phyloP scores from a whole-genome alignment of 225 moss, liverwort and hornwort genomes.

The Neckera pumila region DNA sequence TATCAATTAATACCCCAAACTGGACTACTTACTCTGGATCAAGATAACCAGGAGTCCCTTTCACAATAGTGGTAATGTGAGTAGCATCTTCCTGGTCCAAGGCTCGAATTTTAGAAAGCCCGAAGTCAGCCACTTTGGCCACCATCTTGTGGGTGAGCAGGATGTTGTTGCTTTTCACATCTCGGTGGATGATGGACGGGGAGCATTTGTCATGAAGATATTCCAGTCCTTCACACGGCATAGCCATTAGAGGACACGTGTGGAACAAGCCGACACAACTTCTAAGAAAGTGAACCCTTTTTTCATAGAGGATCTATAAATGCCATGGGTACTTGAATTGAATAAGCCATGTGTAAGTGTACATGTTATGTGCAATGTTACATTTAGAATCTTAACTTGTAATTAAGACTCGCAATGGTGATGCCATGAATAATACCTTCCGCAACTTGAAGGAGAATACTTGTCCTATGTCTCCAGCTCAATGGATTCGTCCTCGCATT shows the following conservation, averaged over 20 bases:
- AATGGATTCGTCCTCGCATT: neutral
- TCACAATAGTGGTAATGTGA: neutral
- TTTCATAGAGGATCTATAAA: neutral
- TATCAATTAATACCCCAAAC: neutral
- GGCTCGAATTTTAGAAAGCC: neutral
- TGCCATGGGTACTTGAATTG: no score
- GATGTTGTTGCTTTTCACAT: slow-evolving; percentile 16
- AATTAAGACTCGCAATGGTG: neutral
- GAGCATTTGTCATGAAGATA: slow-evolving; percentile 32
- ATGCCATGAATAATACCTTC: neutral
- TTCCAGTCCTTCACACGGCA: slow-evolving; percentile 11
- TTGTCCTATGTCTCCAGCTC: neutral
- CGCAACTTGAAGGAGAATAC: neutral
- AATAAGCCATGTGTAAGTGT: neutral
- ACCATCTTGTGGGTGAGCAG: neutral
- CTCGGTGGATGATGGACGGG: slow-evolving; percentile 26
- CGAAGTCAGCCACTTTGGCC: neutral
- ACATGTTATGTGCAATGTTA: neutral
- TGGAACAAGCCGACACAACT: no score
- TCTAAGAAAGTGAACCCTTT: neutral
- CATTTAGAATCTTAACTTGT: neutral
- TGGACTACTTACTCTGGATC: neutral
- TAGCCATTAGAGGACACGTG: neutral
- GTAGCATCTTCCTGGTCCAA: neutral
- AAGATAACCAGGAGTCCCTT: neutral